A percentile compares a stretch with the other conserved stretches of the same genome.
Conservation (phyloP, 129 eudicot species). For the Saposhnikovia divaricata region DNA sequence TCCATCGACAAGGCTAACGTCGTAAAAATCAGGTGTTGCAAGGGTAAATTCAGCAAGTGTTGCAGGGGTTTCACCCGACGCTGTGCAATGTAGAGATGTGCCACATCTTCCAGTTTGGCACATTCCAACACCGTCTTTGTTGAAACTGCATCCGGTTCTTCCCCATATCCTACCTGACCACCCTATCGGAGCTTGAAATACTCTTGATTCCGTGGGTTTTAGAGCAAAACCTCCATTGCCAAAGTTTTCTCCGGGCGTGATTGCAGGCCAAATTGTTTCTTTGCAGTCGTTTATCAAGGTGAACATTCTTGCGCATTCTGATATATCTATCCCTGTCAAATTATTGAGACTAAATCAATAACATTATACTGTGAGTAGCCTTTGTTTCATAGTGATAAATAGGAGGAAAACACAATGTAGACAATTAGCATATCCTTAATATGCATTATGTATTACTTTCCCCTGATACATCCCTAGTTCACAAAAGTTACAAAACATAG, state of each 20-base stretch:
- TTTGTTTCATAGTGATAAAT: no score
- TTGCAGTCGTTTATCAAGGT: slow-evolving; percentile 47
- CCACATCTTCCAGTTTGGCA: slow-evolving; percentile 61
- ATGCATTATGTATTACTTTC: no score
- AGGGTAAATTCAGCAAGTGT: slow-evolving; percentile 64
- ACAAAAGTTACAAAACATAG: no score
- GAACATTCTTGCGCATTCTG: slow-evolving; percentile 42
- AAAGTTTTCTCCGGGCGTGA: slow-evolving; percentile 56
- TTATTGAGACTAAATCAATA: background rate
- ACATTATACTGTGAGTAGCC: background rate
- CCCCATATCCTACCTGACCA: slow-evolving; percentile 79
- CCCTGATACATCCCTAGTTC: no score
- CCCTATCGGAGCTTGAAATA: slow-evolving; percentile 32
- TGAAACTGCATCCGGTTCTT: slow-evolving; percentile 59
- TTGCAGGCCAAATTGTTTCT: slow-evolving; percentile 66
- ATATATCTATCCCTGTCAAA: slow-evolving; percentile 27
- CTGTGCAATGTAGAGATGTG: slow-evolving; percentile 44
- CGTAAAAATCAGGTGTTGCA: slow-evolving; percentile 37
- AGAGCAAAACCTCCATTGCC: slow-evolving; percentile 48
- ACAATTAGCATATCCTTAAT: background rate
- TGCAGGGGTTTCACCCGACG: slow-evolving; percentile 57
- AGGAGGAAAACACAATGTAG: no score
- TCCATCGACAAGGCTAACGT: slow-evolving; percentile 69
- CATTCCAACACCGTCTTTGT: slow-evolving; percentile 38
- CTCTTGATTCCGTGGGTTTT: slow-evolving; percentile 38